Conservation (phyloP, 768 basidiomycete genomes). For the Clitopilus passeckerianus region DNA sequence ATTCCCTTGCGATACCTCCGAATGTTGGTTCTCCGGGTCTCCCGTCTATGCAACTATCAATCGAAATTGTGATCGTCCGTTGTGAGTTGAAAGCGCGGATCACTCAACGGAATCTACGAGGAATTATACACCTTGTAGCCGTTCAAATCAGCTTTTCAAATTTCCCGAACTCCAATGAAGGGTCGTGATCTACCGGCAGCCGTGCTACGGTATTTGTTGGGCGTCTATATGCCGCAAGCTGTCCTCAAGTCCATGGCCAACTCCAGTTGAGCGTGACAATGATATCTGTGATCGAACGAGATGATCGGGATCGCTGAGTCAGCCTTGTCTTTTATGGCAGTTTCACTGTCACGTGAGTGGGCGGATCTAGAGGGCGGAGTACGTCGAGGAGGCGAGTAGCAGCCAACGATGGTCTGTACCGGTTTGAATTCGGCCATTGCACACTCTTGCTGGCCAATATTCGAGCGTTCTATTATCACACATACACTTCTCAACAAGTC, state of each 20-base stretch:
- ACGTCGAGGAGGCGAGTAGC: conserved; percentile 4
- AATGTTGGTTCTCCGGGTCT: not conserved
- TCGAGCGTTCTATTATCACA: not conserved
- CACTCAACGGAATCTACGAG: not conserved
- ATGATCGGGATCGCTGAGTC: not conserved
- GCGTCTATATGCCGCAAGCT: too few relatives aligned
- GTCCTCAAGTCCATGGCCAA: too few relatives aligned
- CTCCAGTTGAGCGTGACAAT: not conserved
- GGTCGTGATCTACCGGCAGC: not conserved
- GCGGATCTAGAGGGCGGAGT: conserved; percentile 7
- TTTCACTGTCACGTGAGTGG: conserved; percentile 7
- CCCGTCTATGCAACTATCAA: not conserved
- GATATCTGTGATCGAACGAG: not conserved
- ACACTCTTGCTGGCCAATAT: not conserved
- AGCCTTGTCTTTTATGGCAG: not conserved
- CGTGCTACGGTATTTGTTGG: not conserved
- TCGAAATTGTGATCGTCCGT: not conserved
- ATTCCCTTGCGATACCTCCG: not conserved
- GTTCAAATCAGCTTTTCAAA: too few relatives aligned
- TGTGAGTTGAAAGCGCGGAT: not conserved
- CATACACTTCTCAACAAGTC: not conserved
- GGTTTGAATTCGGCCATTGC: not conserved
- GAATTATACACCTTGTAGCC: too few relatives aligned
- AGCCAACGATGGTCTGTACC: not conserved
- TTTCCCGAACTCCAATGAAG: too few relatives aligned